Evolutionary conservation across 129 eudicot species (phyloP).

Genomic region (Flaveria brownii): DNA sequence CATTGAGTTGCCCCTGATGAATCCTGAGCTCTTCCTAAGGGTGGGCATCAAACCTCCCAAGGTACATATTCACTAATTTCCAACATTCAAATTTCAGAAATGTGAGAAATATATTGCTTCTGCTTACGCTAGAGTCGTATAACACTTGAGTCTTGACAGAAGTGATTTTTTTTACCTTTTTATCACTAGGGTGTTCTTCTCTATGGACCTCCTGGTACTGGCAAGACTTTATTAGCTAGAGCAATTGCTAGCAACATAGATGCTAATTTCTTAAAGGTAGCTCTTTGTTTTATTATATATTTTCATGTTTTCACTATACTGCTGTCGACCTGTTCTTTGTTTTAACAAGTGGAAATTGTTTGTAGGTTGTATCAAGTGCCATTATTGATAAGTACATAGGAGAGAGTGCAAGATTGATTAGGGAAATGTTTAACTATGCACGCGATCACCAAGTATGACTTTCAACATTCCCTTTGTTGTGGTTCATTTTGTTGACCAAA

Average conservation of each 20-base stretch:
- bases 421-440: slow-evolving; percentile 97
- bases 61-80: slow-evolving; percentile 44
- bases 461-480: not conserved
- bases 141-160: not conserved
- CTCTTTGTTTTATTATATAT: not conserved
- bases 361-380: slow-evolving; percentile 98
- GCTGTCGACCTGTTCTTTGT: not conserved
- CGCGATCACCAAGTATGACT: slow-evolving; percentile 90
- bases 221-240: slow-evolving; percentile 89
- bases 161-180: not conserved
- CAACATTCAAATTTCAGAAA: not conserved
- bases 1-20: slow-evolving; percentile 94
- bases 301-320: not conserved
- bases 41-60: slow-evolving; percentile 99
- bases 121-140: slow-evolving; percentile 4
- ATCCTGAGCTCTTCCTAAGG: slow-evolving; percentile 91
- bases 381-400: slow-evolving; percentile 96
- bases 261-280: slow-evolving; percentile 89
- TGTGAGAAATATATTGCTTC: not conserved
- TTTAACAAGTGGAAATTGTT: not conserved
- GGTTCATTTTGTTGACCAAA: not conserved
- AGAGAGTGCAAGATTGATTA: slow-evolving; percentile 94
- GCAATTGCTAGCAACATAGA: slow-evolving; percentile 99
- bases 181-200: slow-evolving; percentile 92
- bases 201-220: slow-evolving; percentile 99